These are phyloP conservation scores for Cercospora sp. DNA, from an alignment of 2,329 filamentous ascomycete species.

Conservation along the genomic window DNA sequence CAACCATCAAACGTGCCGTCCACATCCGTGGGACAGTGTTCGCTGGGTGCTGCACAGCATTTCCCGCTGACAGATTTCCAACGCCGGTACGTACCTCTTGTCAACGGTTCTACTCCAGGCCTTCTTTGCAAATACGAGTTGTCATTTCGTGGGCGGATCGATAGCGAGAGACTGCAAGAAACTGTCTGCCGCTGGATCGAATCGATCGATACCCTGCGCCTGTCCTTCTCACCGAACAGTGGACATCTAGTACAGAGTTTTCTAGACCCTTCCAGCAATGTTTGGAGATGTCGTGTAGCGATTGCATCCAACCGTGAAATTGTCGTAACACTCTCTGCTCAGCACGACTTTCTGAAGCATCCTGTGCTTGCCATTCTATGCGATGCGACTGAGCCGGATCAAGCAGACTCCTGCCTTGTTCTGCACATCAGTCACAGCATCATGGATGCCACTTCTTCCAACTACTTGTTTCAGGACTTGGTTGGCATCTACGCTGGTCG, in stretches of 20 bases:
- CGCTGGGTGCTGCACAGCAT: too few species aligned
- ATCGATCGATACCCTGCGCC: neutral
- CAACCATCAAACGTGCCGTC: neutral
- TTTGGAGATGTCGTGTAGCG: neutral
- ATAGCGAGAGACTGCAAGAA: neutral
- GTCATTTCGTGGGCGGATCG: neutral
- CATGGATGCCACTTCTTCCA: neutral
- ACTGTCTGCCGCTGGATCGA: neutral
- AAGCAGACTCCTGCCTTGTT: neutral
- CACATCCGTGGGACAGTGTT: neutral
- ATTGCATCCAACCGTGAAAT: neutral
- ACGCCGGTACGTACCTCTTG: neutral
- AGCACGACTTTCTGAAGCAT: neutral
- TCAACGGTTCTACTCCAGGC: neutral
- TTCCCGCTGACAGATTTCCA: neutral
- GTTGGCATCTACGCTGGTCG: neutral
- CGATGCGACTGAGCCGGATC: neutral
- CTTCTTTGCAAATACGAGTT: neutral
- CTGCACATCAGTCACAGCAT: neutral
- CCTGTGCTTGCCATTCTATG: neutral
- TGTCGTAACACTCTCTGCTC: neutral
- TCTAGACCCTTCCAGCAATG: neutral
- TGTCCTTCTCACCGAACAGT: neutral
- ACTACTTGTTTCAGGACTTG: neutral
- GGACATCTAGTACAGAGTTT: neutral